These are phyloP conservation scores for Yarrowia osloensis DNA, from an alignment of 805 yeast genomes.

Conservation along the genomic window DNA sequence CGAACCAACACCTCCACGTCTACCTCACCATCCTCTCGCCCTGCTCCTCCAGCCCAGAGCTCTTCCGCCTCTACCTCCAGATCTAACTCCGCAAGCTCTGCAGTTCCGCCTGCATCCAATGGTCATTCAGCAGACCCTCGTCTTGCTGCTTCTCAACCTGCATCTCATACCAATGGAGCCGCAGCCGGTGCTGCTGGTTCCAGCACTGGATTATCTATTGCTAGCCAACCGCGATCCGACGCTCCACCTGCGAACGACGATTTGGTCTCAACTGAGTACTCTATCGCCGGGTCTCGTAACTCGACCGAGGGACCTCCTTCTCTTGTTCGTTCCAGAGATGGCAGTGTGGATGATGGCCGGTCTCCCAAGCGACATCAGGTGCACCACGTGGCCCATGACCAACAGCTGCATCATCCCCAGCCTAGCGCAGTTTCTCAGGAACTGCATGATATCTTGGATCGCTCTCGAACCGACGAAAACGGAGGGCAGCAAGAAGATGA, in stretches of 20 bases:
- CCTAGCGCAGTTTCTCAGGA: neutral
- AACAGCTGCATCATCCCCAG: neutral
- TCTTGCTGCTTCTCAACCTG: neutral
- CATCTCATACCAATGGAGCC: neutral
- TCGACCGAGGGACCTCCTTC: neutral
- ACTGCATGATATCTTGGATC: neutral
- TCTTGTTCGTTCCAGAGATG: neutral
- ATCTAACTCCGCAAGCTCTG: neutral
- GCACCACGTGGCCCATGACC: neutral
- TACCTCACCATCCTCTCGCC: neutral
- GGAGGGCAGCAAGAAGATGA: neutral
- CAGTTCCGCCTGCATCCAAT: neutral
- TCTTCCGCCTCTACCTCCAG: neutral
- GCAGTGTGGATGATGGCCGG: neutral
- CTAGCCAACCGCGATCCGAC: neutral
- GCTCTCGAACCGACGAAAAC: neutral
- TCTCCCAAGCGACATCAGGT: slow-evolving; percentile 17
- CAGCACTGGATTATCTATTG: slow-evolving; percentile 6
- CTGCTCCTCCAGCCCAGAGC: neutral
- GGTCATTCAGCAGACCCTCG: neutral
- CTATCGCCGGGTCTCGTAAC: slow-evolving; percentile 14
- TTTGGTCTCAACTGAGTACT: neutral
- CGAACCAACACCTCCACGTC: neutral
- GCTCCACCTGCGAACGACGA: neutral
- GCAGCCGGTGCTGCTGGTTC: neutral